Base-by-base conservation (phyloP, 2,329 filamentous ascomycete species). In the Pseudodiploospora longispora region DNA sequence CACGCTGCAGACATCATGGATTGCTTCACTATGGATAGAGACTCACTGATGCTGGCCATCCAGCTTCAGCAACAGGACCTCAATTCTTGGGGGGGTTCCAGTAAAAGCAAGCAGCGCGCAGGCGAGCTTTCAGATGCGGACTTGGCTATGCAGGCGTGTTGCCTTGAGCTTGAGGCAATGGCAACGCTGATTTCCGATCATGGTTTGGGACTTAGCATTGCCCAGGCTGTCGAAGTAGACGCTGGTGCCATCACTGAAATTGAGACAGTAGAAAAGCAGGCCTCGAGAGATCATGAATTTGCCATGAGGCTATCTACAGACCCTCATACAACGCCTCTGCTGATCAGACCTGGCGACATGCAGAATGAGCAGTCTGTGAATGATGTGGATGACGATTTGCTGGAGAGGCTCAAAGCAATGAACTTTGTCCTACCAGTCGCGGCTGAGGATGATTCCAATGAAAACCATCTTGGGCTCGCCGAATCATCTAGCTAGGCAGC, bases 151-250 rank as follows among this genome's bases (percentile, higher is more conserved):
- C 32, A 49, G 31, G 27, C 49, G 6, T 50, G 44, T 31, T 30
- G 49, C 30, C 28, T 29, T 4, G 53, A 56, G 19, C 49, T 56
- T 8, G 35, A 33, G 10, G 12, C 41, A 3, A n/a, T 44, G 6
- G 28, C 37, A 1, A 37, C 38, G 6, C 36, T 47, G 9, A n/a
- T 38, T 6, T 29, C 40, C 6, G 53, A 55, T 31, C 44, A 41
- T 3, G 27, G 19, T 29, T 50, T 55, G 47, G 43, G 48, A 27
- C 46, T 41, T 29, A 56, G 53, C 35, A 48, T 55, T 0, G 48
- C 46, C 10, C 46, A 42, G n/a, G 50, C 53, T 1, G 44, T 49
- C 3, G 30, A 47, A 27, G 28, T 36, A 10, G 51, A 53, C 27
- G 49, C 31, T 4, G 44, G 46, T 6, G 42, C 34, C 39, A 52